A percentile compares a stretch with the other conserved stretches of the same genome.
Evolutionary conservation across 768 basidiomycete genomes (phyloP).

Genomic region (Auricularia sp.): DNA sequence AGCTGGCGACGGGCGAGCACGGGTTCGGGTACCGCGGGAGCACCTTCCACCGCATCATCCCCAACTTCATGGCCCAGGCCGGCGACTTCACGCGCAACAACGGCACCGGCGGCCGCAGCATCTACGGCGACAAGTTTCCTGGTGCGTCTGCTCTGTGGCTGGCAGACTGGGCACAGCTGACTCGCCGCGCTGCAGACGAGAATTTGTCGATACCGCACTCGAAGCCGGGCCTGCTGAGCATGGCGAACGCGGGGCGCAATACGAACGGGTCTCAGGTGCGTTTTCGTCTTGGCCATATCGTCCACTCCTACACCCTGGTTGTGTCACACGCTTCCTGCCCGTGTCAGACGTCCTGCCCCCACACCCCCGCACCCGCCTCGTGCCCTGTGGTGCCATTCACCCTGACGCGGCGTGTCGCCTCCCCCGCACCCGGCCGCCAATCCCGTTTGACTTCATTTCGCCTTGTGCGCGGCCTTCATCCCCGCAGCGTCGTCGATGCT

Average conservation of each 20-base stretch:
- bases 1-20: constrained; percentile 56
- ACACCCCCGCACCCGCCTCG: neutral
- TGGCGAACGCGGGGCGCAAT: constrained; percentile 73
- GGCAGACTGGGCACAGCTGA: too few species aligned
- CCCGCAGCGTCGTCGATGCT: too few species aligned
- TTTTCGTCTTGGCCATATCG: neutral
- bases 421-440: too few species aligned
- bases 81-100: constrained; percentile 69
- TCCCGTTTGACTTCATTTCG: too few species aligned
- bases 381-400: too few species aligned
- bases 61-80: constrained; percentile 76
- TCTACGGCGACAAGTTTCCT: constrained; percentile 58
- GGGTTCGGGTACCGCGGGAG: constrained; percentile 62
- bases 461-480: too few species aligned
- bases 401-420: too few species aligned
- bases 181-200: constrained; percentile 45
- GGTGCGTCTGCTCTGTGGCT: constrained; percentile 29
- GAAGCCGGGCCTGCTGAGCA: constrained; percentile 57
- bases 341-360: constrained; percentile 17
- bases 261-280: constrained; percentile 63
- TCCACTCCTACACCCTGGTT: neutral
- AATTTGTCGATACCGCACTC: constrained; percentile 72
- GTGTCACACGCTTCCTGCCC: neutral
- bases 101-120: constrained; percentile 74
- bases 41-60: constrained; percentile 30